Conservation (phyloP, 441 rosid genomes). For the Raphanus hybrid region DNA sequence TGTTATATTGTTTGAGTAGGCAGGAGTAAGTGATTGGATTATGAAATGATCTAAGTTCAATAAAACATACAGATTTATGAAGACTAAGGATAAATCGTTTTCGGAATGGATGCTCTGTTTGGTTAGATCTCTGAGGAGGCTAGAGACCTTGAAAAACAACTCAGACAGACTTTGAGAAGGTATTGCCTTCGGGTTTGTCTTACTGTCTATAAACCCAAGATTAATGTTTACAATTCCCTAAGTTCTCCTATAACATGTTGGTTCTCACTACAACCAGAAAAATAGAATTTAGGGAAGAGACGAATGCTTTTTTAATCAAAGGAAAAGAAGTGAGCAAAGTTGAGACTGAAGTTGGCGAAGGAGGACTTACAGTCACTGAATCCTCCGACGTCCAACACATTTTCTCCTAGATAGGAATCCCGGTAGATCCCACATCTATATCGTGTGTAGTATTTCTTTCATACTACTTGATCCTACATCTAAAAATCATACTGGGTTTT, state of each 20-base stretch:
- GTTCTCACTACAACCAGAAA: not conserved
- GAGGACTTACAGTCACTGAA: not conserved
- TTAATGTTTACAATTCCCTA: not conserved
- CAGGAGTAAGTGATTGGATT: too few relatives aligned
- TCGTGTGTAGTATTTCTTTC: too few relatives aligned
- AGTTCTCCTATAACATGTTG: not conserved
- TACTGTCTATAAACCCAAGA: not conserved
- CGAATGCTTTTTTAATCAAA: not conserved
- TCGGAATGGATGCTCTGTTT: not conserved
- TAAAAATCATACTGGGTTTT: too few relatives aligned
- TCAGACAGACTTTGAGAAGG: not conserved
- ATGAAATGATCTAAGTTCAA: too few relatives aligned
- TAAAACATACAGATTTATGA: too few relatives aligned
- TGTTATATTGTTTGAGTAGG: too few relatives aligned
- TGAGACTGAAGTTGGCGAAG: not conserved
- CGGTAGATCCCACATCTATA: too few relatives aligned
- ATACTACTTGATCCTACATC: too few relatives aligned
- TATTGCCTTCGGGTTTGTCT: not conserved
- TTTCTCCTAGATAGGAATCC: not conserved
- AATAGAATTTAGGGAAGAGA: not conserved
- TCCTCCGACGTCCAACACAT: not conserved
- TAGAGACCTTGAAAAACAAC: not conserved
- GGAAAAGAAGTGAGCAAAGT: not conserved
- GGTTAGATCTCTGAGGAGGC: not conserved
- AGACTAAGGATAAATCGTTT: too few relatives aligned